Percentiles rank a stretch among this genome's conserved stretches.
Evolutionary conservation across 2,329 filamentous ascomycete genomes (phyloP).

Genomic region (Trichoderma sp.): DNA sequence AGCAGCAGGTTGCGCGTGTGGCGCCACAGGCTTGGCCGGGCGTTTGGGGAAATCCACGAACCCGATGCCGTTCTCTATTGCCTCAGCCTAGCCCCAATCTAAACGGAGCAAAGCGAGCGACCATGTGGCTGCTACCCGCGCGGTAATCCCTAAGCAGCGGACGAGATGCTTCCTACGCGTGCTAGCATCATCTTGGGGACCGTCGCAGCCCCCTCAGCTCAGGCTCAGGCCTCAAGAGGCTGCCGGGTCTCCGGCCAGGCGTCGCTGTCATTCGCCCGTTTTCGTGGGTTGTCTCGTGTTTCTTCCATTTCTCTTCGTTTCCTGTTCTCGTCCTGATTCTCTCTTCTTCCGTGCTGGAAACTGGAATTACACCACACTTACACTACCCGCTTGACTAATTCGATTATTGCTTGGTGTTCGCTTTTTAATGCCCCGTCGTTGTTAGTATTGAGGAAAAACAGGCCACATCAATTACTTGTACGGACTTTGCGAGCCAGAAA

Average conservation of each 20-base stretch:
- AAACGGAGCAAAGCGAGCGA: background rate
- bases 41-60: background rate
- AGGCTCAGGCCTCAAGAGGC: background rate
- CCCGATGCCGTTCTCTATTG: background rate
- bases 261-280: background rate
- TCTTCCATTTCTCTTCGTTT: background rate
- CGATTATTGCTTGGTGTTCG: background rate
- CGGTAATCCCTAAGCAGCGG: constrained; percentile 17
- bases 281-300: background rate
- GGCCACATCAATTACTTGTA: background rate
- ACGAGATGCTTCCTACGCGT: background rate
- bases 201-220: background rate
- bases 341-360: background rate
- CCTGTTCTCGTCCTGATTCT: background rate
- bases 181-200: background rate
- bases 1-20: background rate
- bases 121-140: constrained; percentile 14
- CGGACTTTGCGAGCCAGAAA: background rate
- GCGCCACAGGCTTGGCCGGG: constrained; percentile 3
- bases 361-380: background rate
- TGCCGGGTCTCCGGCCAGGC: background rate
- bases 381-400: background rate
- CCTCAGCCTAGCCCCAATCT: background rate
- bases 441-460: background rate
- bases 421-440: background rate